These are phyloP conservation scores for Mycena sp. DNA, from an alignment of 1,284 basidiomycete species.

Conservation along the genomic window DNA sequence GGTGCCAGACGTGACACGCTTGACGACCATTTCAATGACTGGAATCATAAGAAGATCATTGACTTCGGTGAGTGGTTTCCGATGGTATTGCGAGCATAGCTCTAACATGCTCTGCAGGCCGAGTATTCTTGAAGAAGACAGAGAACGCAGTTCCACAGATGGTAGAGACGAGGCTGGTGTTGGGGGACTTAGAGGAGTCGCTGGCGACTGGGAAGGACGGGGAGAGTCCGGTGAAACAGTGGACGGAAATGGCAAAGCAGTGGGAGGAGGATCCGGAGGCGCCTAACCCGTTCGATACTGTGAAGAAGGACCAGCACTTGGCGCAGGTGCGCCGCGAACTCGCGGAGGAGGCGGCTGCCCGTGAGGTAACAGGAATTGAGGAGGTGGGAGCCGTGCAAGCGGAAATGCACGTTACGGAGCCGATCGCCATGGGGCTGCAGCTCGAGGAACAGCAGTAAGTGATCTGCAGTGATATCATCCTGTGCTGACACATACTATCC, in stretches of 20 bases:
- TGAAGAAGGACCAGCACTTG: neutral
- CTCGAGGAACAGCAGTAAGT: slow-evolving; percentile 10
- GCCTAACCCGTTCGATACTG: slow-evolving; percentile 8
- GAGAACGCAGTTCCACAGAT: slow-evolving; percentile 19
- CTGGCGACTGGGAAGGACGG: neutral
- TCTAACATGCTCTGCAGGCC: slow-evolving; percentile 24
- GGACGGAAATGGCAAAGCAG: neutral
- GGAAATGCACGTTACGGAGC: slow-evolving; percentile 4
- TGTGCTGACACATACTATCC: too few species aligned
- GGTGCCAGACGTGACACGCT: slow-evolving; percentile 36
- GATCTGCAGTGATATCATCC: neutral
- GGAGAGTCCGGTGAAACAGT: neutral
- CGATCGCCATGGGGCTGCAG: slow-evolving; percentile 4
- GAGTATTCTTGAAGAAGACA: neutral
- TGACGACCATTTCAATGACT: slow-evolving; percentile 37
- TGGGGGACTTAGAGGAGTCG: neutral
- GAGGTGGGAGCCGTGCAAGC: neutral
- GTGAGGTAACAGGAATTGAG: neutral
- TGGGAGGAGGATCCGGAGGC: neutral
- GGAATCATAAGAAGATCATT: slow-evolving; percentile 1
- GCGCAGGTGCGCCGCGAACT: neutral
- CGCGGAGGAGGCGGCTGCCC: neutral
- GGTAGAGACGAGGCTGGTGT: slow-evolving; percentile 11
- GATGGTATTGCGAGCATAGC: neutral
- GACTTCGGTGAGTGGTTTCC: neutral